Evolutionary conservation across 2,329 filamentous ascomycete genomes (phyloP).

Genomic region (Fusarium anguioides): DNA sequence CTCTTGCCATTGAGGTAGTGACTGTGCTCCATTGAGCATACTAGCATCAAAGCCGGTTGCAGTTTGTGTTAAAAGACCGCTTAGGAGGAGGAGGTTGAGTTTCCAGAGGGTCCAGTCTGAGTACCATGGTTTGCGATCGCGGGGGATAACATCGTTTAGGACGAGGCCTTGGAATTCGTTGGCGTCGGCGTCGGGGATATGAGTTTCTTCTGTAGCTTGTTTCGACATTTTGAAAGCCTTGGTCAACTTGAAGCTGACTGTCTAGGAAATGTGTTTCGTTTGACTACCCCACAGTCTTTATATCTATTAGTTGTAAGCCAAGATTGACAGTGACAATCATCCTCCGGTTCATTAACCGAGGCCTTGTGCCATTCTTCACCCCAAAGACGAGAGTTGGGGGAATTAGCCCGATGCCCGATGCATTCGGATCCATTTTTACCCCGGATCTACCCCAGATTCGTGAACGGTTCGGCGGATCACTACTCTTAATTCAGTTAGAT

Average conservation of each 20-base stretch:
- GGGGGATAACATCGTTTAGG: conserved; percentile 41
- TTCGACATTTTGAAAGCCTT: conserved; percentile 11
- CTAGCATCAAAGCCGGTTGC: conserved; percentile 50
- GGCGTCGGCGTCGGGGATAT: conserved; percentile 14
- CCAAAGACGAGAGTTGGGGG: neutral
- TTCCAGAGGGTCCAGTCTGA: conserved; percentile 40
- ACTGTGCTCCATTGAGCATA: conserved; percentile 51
- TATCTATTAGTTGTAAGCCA: conserved; percentile 15
- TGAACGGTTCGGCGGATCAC: neutral
- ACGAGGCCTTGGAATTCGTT: conserved; percentile 42
- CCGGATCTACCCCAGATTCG: conserved; percentile 37
- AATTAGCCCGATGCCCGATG: conserved; percentile 32
- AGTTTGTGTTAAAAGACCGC: conserved; percentile 48
- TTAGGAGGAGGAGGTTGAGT: conserved; percentile 49
- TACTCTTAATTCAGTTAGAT: neutral
- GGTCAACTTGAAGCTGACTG: neutral
- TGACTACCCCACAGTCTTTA: conserved; percentile 21
- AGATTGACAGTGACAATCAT: neutral
- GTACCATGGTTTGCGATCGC: conserved; percentile 39
- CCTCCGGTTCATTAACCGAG: conserved; percentile 20
- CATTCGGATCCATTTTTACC: conserved; percentile 5
- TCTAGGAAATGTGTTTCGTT: neutral
- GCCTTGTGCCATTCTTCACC: conserved; percentile 5
- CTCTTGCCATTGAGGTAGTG: conserved; percentile 46
- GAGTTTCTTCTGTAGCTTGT: conserved; percentile 20